phyloP scores from a whole-genome alignment of 2,329 filamentous ascomycete species.

The Fusarium ambrosium region DNA sequence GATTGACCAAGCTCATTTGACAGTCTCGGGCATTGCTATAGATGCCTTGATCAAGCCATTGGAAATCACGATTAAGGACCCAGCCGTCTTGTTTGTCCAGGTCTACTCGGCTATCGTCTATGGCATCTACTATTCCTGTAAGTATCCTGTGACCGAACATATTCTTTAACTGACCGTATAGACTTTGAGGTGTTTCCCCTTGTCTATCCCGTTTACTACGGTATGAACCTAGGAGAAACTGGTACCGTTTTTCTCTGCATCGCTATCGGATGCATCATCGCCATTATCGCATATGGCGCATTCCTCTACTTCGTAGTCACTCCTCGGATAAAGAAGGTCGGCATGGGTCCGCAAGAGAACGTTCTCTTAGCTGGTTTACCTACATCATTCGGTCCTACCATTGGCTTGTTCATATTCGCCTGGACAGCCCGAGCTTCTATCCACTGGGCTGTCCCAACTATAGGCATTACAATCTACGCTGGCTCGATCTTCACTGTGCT shows the following conservation, averaged over 20 bases:
- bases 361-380: background rate
- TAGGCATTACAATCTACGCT: background rate
- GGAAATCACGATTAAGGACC: background rate
- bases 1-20: background rate
- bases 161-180: background rate
- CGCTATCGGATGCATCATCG: background rate
- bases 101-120: background rate
- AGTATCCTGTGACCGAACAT: background rate
- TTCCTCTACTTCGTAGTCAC: background rate
- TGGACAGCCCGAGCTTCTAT: background rate
- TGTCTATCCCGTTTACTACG: background rate
- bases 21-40: background rate
- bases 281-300: background rate
- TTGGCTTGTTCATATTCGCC: background rate
- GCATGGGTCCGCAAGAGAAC: background rate
- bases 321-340: background rate
- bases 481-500: background rate
- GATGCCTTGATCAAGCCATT: background rate
- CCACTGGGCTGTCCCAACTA: background rate
- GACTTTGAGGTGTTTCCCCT: background rate
- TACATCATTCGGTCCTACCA: background rate
- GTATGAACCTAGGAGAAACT: background rate
- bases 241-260: background rate
- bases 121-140: background rate
- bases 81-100: background rate